A percentile compares a stretch with the other conserved stretches of the same genome.
Conservation (phyloP, 257 asterid genomes). For the Parsonsia alboflavescens region DNA sequence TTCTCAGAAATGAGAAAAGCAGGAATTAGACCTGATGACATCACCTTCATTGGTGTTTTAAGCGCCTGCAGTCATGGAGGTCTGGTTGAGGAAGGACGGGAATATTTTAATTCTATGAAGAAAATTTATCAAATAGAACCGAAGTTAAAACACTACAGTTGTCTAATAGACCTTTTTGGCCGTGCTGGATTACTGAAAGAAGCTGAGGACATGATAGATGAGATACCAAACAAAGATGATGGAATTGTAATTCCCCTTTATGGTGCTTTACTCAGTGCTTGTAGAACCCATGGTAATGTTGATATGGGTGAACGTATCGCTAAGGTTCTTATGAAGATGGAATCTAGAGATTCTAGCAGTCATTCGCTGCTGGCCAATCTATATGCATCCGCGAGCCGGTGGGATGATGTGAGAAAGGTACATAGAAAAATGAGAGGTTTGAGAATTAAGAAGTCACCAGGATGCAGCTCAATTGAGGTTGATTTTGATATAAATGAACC, state of each 20-base stretch:
- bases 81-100: conserved; percentile 72
- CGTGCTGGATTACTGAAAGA: conserved; percentile 78
- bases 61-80: conserved; percentile 91
- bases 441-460: conserved; percentile 56
- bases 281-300: conserved; percentile 61
- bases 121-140: conserved; percentile 52
- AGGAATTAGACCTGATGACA: conserved; percentile 65
- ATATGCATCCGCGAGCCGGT: conserved; percentile 68
- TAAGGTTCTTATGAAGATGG: conserved; percentile 42
- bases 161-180: conserved; percentile 73
- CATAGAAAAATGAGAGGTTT: conserved; percentile 43
- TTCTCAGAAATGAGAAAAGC: conserved; percentile 56
- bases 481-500: conserved; percentile 12
- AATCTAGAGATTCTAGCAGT: conserved; percentile 51
- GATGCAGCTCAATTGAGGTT: conserved; percentile 59
- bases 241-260: conserved; percentile 50
- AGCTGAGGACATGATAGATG: conserved; percentile 52
- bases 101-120: conserved; percentile 56
- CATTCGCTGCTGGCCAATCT: conserved; percentile 59
- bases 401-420: conserved; percentile 62
- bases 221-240: conserved; percentile 34
- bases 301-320: conserved; percentile 71
- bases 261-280: conserved; percentile 78
- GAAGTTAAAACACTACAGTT: conserved; percentile 72
- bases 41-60: conserved; percentile 74